Evolutionary conservation across 1,284 basidiomycete species (phyloP).

Genomic region (Trichosporon asahii): DNA sequence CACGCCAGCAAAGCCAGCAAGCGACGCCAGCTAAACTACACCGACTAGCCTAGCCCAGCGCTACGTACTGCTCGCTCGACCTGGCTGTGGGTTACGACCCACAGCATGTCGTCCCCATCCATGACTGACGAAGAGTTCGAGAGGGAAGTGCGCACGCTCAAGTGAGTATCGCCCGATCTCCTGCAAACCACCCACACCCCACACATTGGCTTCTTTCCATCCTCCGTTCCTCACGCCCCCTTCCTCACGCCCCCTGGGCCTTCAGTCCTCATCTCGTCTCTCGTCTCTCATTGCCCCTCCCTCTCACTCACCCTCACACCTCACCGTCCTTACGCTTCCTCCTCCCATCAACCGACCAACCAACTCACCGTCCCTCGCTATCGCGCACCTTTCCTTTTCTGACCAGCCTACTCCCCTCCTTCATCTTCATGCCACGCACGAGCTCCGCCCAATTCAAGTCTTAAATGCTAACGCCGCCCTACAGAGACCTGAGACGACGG

Average conservation of each 20-base stretch:
- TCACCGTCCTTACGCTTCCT: neutral
- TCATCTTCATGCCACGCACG: conserved; percentile 1
- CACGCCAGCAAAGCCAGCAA: neutral
- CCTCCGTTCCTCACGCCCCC: neutral
- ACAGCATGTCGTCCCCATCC: conserved; percentile 23
- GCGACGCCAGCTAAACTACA: neutral
- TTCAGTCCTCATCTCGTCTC: neutral
- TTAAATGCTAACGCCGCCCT: conserved; percentile 3
- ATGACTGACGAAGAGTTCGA: conserved; percentile 72
- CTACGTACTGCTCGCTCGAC: conserved; percentile 3
- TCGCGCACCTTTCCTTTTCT: neutral
- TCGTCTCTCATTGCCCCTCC: neutral
- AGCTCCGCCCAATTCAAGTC: neutral
- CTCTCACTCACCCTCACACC: neutral
- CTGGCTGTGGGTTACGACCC: conserved; percentile 12
- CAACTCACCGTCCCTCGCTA: neutral
- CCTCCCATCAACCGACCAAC: neutral
- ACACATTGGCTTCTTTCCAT: neutral
- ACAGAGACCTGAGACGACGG: conserved; percentile 69
- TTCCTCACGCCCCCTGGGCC: neutral
- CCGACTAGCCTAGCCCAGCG: neutral
- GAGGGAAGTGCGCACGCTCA: conserved; percentile 76
- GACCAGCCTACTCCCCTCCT: neutral
- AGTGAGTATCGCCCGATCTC: conserved; percentile 33
- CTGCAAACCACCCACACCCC: neutral